Base-by-base conservation (phyloP, 164 flowering plant species). In the Kalanchoe fedtschenkoi region DNA sequence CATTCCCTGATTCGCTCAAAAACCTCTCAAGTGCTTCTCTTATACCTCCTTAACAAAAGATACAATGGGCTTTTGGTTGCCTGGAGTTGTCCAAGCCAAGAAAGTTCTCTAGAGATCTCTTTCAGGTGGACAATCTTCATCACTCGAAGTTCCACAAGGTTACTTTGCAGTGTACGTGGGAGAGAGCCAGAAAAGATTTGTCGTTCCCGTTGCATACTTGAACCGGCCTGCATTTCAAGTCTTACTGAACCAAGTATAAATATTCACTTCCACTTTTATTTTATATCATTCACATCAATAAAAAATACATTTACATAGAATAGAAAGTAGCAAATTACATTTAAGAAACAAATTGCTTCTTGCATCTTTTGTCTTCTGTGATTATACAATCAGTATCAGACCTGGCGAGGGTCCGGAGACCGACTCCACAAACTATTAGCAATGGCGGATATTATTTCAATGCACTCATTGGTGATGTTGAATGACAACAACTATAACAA, bases 91-190 rank as follows among this genome's bases (percentile, higher is more conserved):
- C n/a, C n/a, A n/a, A n/a, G 61, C 61, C 22, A 58, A 32, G 14
- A 34, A 58, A 37, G 16, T 33, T 6, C 15, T 58, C 41, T 21
- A 33, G 30, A 34, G 61, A 58, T 33, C 38, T 58, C 61, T 58
- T 13, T 58, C 61, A 33, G 61, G 56, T 2, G 4, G 56, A 51
- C 21, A 51, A 11, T 3, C 16, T 24, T 11, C 56, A 8, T 9
- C 56, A 51, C 8, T 13, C 26, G 56, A 51, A 24, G 32, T 58
- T 58, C 42, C 61, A 17, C 33, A 58, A n/a, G 61, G 61, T 13
- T 37, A 58, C 33, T 58, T 32, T 58, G 61, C 61, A n/a, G 61
- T 58, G 6, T 58, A 58, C 3, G 41, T 58, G 10, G 61, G 61
- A n/a, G 61, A 58, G 16, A n/a, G 41, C 34, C 41, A 37, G 21